Evolutionary conservation across 176 grass and related monocot species (phyloP).

Genomic region (Themeda triandra): DNA sequence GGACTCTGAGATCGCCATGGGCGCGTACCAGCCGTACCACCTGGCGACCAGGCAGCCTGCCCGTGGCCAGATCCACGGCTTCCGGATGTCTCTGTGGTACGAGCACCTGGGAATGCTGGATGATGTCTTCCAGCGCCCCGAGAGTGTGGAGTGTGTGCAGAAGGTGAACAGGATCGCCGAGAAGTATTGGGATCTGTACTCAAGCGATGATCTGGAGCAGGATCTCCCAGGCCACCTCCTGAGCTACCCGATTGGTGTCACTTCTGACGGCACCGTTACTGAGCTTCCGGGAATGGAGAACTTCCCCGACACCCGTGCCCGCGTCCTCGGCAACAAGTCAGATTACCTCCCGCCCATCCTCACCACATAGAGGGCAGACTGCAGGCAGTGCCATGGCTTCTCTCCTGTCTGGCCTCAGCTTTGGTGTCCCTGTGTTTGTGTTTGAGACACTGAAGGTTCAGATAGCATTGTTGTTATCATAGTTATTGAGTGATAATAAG

Average conservation of each 20-base stretch:
- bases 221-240: slow-evolving; percentile 72
- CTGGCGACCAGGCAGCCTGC: slow-evolving; percentile 50
- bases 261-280: slow-evolving; percentile 22
- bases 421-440: background rate
- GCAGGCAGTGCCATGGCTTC: background rate
- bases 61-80: slow-evolving; percentile 77
- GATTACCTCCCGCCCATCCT: slow-evolving; percentile 74
- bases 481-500: slow-evolving; percentile 24
- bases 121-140: slow-evolving; percentile 42
- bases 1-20: slow-evolving; percentile 83
- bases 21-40: slow-evolving; percentile 70
- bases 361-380: slow-evolving; percentile 46
- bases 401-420: slow-evolving; percentile 5
- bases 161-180: slow-evolving; percentile 67
- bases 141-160: slow-evolving; percentile 49
- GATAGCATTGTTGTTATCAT: background rate
- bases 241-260: slow-evolving; percentile 52
- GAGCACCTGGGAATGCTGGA: slow-evolving; percentile 74
- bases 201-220: slow-evolving; percentile 38
- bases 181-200: slow-evolving; percentile 60
- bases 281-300: slow-evolving; percentile 45
- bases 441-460: slow-evolving; percentile 12
- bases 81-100: slow-evolving; percentile 78
- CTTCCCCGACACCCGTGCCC: slow-evolving; percentile 67
- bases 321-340: slow-evolving; percentile 55